phyloP scores from a whole-genome alignment of 2,329 filamentous ascomycete genomes.

The Aspergillus ruber region DNA sequence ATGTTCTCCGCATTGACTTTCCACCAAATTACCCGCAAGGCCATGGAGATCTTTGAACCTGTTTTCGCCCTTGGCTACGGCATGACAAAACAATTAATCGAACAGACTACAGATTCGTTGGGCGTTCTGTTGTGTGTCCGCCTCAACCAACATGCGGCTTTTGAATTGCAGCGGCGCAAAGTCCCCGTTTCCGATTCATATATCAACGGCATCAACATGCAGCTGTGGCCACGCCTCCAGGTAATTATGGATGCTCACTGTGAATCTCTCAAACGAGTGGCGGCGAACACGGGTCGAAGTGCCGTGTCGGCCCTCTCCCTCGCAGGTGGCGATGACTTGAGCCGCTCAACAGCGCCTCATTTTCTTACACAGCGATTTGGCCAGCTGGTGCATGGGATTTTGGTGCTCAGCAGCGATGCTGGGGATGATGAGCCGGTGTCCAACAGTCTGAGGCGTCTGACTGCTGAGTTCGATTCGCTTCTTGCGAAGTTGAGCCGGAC shows the following conservation, averaged over 20 bases:
- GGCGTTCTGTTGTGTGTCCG: slow-evolving; percentile 87
- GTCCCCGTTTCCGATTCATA: slow-evolving; percentile 85
- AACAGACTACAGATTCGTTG: slow-evolving; percentile 73
- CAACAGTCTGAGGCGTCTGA: slow-evolving; percentile 68
- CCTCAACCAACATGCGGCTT: slow-evolving; percentile 87
- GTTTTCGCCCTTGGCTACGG: slow-evolving; percentile 77
- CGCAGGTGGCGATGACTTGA: slow-evolving; percentile 43
- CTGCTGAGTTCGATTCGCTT: slow-evolving; percentile 77
- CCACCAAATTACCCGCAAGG: slow-evolving; percentile 72
- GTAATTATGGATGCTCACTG: slow-evolving; percentile 88
- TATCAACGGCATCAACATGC: slow-evolving; percentile 91
- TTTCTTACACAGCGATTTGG: slow-evolving; percentile 92
- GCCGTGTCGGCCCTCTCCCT: slow-evolving; percentile 49
- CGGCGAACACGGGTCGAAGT: slow-evolving; percentile 42
- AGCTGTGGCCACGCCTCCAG: slow-evolving; percentile 93
- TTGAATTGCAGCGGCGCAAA: slow-evolving; percentile 85
- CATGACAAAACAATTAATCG: slow-evolving; percentile 68
- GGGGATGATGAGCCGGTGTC: slow-evolving; percentile 91
- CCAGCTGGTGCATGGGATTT: slow-evolving; percentile 78
- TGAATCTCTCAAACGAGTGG: slow-evolving; percentile 67
- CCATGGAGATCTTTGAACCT: slow-evolving; percentile 81
- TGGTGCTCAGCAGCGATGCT: slow-evolving; percentile 77
- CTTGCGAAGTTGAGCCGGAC: slow-evolving; percentile 73
- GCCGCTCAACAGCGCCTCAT: slow-evolving; percentile 62
- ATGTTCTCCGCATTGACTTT: slow-evolving; percentile 80